These are phyloP conservation scores for Zizania palustris DNA, from an alignment of 202 grass and related monocot species.

Conservation along the genomic window DNA sequence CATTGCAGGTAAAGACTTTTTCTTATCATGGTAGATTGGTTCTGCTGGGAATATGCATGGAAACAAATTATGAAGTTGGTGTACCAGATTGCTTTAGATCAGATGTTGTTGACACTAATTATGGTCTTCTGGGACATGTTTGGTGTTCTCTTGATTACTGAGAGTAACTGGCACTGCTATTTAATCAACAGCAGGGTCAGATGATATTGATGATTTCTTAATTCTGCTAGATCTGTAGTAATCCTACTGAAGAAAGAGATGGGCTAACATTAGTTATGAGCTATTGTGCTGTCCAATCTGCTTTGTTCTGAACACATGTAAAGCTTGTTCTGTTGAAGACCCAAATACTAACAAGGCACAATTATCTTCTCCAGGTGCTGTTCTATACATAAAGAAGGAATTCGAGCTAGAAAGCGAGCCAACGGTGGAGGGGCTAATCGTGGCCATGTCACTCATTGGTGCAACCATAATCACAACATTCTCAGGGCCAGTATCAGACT, in stretches of 20 bases:
- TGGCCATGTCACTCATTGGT: constrained; percentile 87
- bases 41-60: not conserved
- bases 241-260: not conserved
- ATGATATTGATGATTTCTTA: not conserved
- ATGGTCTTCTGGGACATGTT: not conserved
- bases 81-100: not conserved
- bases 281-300: not conserved
- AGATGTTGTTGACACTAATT: constrained; percentile 7
- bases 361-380: constrained; percentile 57
- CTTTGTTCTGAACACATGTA: constrained; percentile 5
- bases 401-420: constrained; percentile 64
- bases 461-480: constrained; percentile 88
- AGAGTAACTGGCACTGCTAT: not conserved
- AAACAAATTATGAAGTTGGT: not conserved
- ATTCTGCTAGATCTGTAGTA: constrained; percentile 24
- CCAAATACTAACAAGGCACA: constrained; percentile 4
- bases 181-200: constrained; percentile 10
- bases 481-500: constrained; percentile 72
- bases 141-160: not conserved
- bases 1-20: constrained; percentile 66
- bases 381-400: constrained; percentile 85
- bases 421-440: constrained; percentile 73
- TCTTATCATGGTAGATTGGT: constrained; percentile 6
- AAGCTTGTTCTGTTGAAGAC: constrained; percentile 3
- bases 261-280: not conserved